Base-by-base conservation (phyloP, 2,329 filamentous ascomycete species). In the Monilinia polystroma region DNA sequence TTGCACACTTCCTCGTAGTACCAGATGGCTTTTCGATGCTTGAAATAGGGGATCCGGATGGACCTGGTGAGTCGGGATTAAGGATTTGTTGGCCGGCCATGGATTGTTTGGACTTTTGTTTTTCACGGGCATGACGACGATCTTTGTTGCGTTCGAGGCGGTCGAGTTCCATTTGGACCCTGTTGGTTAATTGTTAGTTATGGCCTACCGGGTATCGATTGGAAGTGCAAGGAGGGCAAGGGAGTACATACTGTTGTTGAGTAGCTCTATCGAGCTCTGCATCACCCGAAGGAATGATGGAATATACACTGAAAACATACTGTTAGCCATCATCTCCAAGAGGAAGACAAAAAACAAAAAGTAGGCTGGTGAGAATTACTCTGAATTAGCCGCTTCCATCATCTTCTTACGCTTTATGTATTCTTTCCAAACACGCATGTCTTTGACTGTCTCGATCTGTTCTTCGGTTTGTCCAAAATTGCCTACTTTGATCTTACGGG, bases 1-100 rank as follows among this genome's bases (percentile, higher is more conserved):
- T 98, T 72, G 95, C 95, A 80, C 95, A 99, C 81, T 98, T 98
- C 74, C 96, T 86, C 45, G 90, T 90, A 66, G 92, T 96, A 69
- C 89, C 87, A 58, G 81, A 84, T 68, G 77, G 76, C 68, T 82
- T 81, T 73, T 83, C 80, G 75, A 86, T 79, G 5, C 80, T 79
- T 43, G 81, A 81, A 10, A 79, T 78, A 18, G 79, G 80, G 1
- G 81, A 78, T 32, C 58, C 59, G 23, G 64, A 53, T 26, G 81
- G 78, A 43, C 77, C 78, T n/a, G 80, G 79, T 52, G 79, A 81
- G n/a, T 75, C 78, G 16, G 77, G 76, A 38, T 70, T 71, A 58
- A 75, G 76, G 16, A 60, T 62, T 18, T 62, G 58, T 62, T 62
- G 58, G 16, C 58, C 35, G 10, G 70, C 67, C 43, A 66, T 63